Conservation (phyloP, 2,329 filamentous ascomycete species). For the Monosporascus sp. region DNA sequence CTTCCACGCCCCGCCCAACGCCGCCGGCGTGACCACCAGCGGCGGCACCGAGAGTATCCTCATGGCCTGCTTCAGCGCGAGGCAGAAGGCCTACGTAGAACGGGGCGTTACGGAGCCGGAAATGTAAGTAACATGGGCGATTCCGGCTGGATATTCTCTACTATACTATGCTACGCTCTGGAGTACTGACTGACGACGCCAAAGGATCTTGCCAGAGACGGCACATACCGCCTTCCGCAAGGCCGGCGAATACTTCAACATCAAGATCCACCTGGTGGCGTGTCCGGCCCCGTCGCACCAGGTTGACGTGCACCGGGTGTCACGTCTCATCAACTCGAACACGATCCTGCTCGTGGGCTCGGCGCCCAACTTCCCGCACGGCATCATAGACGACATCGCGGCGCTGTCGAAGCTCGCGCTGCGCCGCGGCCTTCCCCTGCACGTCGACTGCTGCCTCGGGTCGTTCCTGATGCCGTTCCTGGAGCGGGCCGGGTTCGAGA, state of each 20-base stretch:
- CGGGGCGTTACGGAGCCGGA: constrained; percentile 87
- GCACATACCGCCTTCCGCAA: constrained; percentile 97
- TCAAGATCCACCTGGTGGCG: constrained; percentile 83
- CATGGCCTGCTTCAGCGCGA: constrained; percentile 86
- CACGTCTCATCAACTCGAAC: constrained; percentile 87
- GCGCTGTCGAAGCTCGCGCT: constrained; percentile 77
- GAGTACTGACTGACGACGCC: too few species aligned
- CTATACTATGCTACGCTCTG: too few species aligned
- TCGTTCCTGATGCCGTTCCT: constrained; percentile 93
- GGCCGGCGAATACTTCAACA: constrained; percentile 91
- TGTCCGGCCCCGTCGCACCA: constrained; percentile 84
- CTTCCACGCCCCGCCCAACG: constrained; percentile 84
- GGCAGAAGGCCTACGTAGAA: constrained; percentile 83
- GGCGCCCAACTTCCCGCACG: constrained; percentile 96
- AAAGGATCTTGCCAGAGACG: constrained; percentile 86
- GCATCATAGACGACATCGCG: constrained; percentile 93
- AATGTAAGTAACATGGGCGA: constrained; percentile 58
- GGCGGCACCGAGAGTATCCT: constrained; percentile 96
- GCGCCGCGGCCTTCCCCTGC: constrained; percentile 76
- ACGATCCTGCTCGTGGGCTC: constrained; percentile 90
- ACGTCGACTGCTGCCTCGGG: constrained; percentile 96
- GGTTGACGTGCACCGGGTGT: constrained; percentile 72
- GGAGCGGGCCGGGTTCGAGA: constrained; percentile 86
- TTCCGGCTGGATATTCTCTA: neutral
- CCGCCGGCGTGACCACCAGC: constrained; percentile 82